A percentile compares a stretch with the other conserved stretches of the same genome.
Evolutionary conservation across 768 basidiomycete species (phyloP).

Genomic region (Leucosporidium yakuticum): DNA sequence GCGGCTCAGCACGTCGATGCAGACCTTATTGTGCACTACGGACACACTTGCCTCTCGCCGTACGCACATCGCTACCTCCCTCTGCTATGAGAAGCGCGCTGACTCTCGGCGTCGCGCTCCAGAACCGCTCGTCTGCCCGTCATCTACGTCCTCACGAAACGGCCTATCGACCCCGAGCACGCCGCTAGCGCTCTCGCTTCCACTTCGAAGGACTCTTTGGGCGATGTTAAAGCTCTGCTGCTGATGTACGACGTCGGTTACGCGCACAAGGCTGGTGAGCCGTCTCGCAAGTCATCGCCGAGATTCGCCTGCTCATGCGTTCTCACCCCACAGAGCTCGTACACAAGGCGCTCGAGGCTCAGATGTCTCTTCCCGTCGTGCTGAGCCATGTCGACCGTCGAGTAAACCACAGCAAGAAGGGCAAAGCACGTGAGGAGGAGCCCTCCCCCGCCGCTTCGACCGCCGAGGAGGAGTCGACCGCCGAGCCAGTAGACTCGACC

Average conservation of each 20-base stretch:
- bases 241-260: constrained; percentile 74
- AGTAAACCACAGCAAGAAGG: constrained; percentile 16
- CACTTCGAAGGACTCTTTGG: constrained; percentile 12
- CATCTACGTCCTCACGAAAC: constrained; percentile 82
- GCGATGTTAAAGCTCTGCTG: constrained; percentile 46
- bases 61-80: constrained; percentile 45
- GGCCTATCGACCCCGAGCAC: constrained; percentile 53
- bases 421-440: not conserved
- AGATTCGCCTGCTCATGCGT: not conserved
- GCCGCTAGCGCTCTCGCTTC: constrained; percentile 37
- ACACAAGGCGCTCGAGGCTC: constrained; percentile 26
- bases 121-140: constrained; percentile 84
- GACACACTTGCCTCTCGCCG: constrained; percentile 92
- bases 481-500: not conserved
- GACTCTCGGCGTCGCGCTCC: not conserved
- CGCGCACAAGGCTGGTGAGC: constrained; percentile 59
- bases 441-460: not conserved
- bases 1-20: constrained; percentile 90
- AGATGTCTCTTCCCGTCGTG: constrained; percentile 37
- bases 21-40: constrained; percentile 87
- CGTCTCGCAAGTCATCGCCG: constrained; percentile 10
- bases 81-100: not conserved
- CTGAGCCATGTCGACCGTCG: constrained; percentile 37
- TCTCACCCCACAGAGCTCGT: constrained; percentile 2
- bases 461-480: not conserved